Percentiles rank a stretch among this genome's conserved stretches.
Conservation (phyloP, 768 basidiomycete genomes). For the Pleurotus tuber-regium region DNA sequence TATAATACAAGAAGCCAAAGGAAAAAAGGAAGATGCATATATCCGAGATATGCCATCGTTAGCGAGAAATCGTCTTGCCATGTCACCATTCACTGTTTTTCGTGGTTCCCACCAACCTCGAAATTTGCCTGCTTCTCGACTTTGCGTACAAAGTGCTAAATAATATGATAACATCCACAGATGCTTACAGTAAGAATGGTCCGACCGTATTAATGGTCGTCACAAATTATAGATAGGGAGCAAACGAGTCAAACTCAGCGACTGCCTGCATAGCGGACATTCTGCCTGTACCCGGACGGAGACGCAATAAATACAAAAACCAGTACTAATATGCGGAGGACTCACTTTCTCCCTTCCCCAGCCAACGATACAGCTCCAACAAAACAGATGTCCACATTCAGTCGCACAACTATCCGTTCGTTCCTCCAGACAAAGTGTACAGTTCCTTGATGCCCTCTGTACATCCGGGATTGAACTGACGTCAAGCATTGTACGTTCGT, state of each 20-base stretch:
- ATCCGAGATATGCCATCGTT: too few species aligned
- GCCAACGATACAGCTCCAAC: conserved; percentile 85
- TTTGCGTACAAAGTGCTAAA: neutral
- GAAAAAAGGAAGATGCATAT: too few species aligned
- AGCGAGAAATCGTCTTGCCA: too few species aligned
- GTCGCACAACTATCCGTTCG: conserved; percentile 79
- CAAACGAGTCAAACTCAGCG: conserved; percentile 62
- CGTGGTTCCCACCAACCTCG: too few species aligned
- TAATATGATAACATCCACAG: neutral
- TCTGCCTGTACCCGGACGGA: conserved; percentile 53
- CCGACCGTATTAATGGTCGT: too few species aligned
- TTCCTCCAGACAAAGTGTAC: conserved; percentile 84
- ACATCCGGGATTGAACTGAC: conserved; percentile 50
- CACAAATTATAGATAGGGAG: conserved; percentile 85
- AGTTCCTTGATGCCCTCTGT: conserved; percentile 60
- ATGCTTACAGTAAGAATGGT: too few species aligned
- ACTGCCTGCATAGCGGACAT: conserved; percentile 85
- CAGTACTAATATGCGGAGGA: too few species aligned
- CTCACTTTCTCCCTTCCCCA: conserved; percentile 87
- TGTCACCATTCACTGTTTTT: too few species aligned
- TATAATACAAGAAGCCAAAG: too few species aligned
- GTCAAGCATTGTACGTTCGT: conserved; percentile 65
- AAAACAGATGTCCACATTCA: conserved; percentile 88
- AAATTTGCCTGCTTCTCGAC: too few species aligned
- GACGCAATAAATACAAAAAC: conserved; percentile 2